phyloP scores from a whole-genome alignment of 1,139 yeast genomes.

The Kodamaea derodonti region DNA sequence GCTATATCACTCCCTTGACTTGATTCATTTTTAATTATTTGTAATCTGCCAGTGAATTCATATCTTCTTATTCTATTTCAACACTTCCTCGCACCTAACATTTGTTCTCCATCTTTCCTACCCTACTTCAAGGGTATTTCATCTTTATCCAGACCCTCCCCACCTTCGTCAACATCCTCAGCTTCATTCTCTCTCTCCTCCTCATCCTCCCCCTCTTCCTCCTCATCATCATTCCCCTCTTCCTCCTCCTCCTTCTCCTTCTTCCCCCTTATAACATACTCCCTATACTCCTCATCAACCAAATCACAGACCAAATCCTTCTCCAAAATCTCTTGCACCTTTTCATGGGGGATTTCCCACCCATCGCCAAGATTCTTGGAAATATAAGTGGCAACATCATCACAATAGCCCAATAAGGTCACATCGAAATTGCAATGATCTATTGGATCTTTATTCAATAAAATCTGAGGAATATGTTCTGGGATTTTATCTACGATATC shows the following conservation, averaged over 20 bases:
- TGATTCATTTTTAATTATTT: too few species aligned
- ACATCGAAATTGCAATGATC: constrained; percentile 67
- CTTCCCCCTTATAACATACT: constrained; percentile 10
- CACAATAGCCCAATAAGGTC: constrained; percentile 79
- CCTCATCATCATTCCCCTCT: constrained; percentile 4
- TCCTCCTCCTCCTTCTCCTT: too few species aligned
- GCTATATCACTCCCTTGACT: too few species aligned
- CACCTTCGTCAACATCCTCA: constrained; percentile 3
- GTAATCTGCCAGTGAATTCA: too few species aligned
- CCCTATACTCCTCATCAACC: constrained; percentile 19
- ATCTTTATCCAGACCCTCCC: too few species aligned
- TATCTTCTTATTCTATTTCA: too few species aligned
- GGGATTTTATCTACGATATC: constrained; percentile 74
- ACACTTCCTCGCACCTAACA: too few species aligned
- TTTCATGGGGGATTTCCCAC: constrained; percentile 66
- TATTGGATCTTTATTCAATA: constrained; percentile 80
- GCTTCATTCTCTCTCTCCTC: constrained; percentile 2
- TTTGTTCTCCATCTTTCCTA: too few species aligned
- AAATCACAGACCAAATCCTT: constrained; percentile 15
- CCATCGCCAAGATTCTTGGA: constrained; percentile 35
- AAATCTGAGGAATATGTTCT: constrained; percentile 71
- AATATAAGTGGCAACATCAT: constrained; percentile 73
- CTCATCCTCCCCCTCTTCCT: constrained; percentile 2
- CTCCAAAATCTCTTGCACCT: constrained; percentile 17
- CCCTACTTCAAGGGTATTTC: too few species aligned